These are phyloP conservation scores for Glaciozyma martinii DNA, from an alignment of 768 basidiomycete genomes.

Conservation along the genomic window DNA sequence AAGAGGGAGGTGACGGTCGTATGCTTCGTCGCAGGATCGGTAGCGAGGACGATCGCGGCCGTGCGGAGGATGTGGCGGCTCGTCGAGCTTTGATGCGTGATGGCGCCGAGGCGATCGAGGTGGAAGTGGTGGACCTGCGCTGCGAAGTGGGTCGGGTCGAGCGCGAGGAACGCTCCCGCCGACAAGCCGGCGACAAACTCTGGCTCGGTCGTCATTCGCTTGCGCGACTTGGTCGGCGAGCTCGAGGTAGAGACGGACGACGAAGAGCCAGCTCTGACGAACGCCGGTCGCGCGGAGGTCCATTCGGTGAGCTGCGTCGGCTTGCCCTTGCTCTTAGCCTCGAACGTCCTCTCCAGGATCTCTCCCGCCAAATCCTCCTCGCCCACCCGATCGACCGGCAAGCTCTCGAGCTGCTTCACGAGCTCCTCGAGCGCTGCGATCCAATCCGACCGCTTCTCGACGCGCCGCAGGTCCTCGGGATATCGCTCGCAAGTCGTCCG, in stretches of 20 bases:
- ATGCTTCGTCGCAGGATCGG: neutral
- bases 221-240: slow-evolving; percentile 1
- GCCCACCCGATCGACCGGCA: neutral
- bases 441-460: neutral
- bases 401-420: neutral
- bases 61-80: neutral
- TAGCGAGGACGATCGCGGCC: neutral
- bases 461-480: neutral
- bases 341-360: neutral
- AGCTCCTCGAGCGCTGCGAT: neutral
- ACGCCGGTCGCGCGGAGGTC: neutral
- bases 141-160: slow-evolving; percentile 58
- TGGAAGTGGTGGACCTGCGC: slow-evolving; percentile 58
- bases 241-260: neutral
- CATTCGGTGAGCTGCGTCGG: neutral
- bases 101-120: slow-evolving; percentile 29
- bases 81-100: neutral
- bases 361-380: neutral
- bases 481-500: neutral
- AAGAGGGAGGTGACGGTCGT: slow-evolving; percentile 2
- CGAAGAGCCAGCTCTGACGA: neutral
- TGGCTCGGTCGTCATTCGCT: neutral
- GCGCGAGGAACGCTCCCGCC: slow-evolving; percentile 46
- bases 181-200: neutral
- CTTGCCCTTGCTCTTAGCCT: neutral